Conservation (phyloP, 2,329 filamentous ascomycete species). For the Chrysoporthe austroafricana region DNA sequence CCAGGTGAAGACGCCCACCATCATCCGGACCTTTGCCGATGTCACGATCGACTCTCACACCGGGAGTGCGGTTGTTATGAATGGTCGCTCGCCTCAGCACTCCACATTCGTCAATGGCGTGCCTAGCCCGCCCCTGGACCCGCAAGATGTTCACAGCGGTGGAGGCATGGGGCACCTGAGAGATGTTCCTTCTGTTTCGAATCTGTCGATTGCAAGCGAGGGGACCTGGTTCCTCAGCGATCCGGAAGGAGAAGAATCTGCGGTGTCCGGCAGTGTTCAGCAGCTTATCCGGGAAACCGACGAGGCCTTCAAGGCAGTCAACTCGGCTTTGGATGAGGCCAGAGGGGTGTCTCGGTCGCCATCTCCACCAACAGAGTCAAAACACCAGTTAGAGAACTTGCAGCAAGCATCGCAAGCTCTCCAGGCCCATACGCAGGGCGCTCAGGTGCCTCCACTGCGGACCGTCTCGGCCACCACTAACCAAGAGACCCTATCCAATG, state of each 20-base stretch:
- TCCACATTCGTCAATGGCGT: constrained; percentile 15
- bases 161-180: not conserved
- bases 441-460: constrained; percentile 13
- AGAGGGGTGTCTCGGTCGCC: constrained; percentile 35
- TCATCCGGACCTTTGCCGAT: constrained; percentile 15
- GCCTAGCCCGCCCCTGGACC: constrained; percentile 20
- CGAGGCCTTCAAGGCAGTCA: constrained; percentile 53
- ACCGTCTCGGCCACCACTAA: constrained; percentile 11
- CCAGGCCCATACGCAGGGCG: constrained; percentile 16
- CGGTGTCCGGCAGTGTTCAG: constrained; percentile 44
- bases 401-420: constrained; percentile 21
- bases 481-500: not conserved
- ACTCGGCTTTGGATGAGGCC: constrained; percentile 45
- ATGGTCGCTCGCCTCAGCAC: constrained; percentile 6
- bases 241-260: constrained; percentile 4
- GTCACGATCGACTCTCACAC: not conserved
- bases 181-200: constrained; percentile 15
- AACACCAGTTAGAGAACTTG: constrained; percentile 13
- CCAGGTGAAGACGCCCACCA: constrained; percentile 15
- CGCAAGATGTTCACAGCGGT: constrained; percentile 8
- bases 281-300: constrained; percentile 55
- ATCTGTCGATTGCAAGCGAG: constrained; percentile 13
- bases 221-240: constrained; percentile 16
- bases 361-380: constrained; percentile 17
- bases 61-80: constrained; percentile 1